Percentiles rank a stretch among this genome's conserved stretches.
Conservation (phyloP, 108 stramenopile species). For the Ochromonas danica region DNA sequence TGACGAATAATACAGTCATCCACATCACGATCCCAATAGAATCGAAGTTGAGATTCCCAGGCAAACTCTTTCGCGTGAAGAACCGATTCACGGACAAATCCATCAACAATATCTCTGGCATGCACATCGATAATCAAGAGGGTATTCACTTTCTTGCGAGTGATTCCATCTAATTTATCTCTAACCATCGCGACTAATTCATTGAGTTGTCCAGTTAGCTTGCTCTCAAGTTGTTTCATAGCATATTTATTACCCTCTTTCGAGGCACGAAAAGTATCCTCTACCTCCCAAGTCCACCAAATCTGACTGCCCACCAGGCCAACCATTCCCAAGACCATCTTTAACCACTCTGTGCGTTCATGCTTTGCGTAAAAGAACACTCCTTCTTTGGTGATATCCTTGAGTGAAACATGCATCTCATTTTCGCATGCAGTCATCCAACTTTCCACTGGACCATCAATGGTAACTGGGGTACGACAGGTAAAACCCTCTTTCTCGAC, state of each 20-base stretch:
- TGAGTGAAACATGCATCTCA: conserved; percentile 57
- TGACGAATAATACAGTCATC: conserved; percentile 65
- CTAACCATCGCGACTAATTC: conserved; percentile 65
- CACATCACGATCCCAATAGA: conserved; percentile 67
- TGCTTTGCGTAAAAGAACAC: conserved; percentile 60
- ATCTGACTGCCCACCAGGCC: conserved; percentile 64
- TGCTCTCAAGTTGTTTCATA: conserved; percentile 64
- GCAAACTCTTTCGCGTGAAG: conserved; percentile 68
- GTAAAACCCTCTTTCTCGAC: conserved; percentile 60
- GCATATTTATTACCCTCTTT: conserved; percentile 66
- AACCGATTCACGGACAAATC: conserved; percentile 66
- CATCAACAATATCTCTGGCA: conserved; percentile 68
- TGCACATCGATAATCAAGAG: conserved; percentile 70
- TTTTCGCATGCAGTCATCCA: conserved; percentile 67
- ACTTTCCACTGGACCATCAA: conserved; percentile 67
- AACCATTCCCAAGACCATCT: conserved; percentile 61
- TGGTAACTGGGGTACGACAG: conserved; percentile 41
- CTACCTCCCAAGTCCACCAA: conserved; percentile 67
- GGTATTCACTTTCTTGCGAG: conserved; percentile 68
- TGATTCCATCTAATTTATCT: conserved; percentile 48
- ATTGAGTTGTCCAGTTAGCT: conserved; percentile 63
- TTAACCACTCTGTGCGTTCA: conserved; percentile 61
- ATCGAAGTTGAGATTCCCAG: conserved; percentile 69
- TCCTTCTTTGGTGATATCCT: conserved; percentile 63
- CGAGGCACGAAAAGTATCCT: conserved; percentile 62